Conservation (phyloP, 768 basidiomycete species). For the Coprinellus micaceus region DNA sequence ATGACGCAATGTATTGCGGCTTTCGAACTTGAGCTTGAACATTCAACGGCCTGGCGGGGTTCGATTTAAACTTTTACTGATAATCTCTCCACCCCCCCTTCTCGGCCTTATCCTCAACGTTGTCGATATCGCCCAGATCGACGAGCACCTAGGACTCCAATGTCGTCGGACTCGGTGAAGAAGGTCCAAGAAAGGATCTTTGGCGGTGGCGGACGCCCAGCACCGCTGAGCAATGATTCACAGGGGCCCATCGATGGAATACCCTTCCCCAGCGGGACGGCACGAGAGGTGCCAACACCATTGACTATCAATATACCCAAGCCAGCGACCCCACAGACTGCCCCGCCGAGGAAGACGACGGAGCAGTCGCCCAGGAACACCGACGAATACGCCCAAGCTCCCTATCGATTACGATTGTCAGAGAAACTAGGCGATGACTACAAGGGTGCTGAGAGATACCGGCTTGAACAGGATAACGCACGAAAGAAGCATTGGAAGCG, state of each 20-base stretch:
- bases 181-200: constrained; percentile 77
- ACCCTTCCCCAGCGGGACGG: constrained; percentile 8
- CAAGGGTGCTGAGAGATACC: constrained; percentile 75
- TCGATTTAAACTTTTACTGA: background rate
- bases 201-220: constrained; percentile 13
- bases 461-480: constrained; percentile 78
- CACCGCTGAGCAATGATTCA: constrained; percentile 14
- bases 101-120: background rate
- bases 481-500: constrained; percentile 93
- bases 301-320: constrained; percentile 73
- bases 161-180: constrained; percentile 46
- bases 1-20: no score
- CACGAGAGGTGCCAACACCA: constrained; percentile 26
- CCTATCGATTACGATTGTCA: constrained; percentile 64
- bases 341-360: constrained; percentile 45
- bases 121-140: background rate
- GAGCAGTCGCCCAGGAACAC: constrained; percentile 32
- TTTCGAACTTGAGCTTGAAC: no score
- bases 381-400: constrained; percentile 12
- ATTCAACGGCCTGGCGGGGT: background rate
- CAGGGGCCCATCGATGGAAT: constrained; percentile 5
- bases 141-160: constrained; percentile 14
- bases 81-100: no score
- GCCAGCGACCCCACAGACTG: constrained; percentile 32
- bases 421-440: constrained; percentile 67